phyloP scores from a whole-genome alignment of 345 rosid species.

The Gossypium longicalyx region DNA sequence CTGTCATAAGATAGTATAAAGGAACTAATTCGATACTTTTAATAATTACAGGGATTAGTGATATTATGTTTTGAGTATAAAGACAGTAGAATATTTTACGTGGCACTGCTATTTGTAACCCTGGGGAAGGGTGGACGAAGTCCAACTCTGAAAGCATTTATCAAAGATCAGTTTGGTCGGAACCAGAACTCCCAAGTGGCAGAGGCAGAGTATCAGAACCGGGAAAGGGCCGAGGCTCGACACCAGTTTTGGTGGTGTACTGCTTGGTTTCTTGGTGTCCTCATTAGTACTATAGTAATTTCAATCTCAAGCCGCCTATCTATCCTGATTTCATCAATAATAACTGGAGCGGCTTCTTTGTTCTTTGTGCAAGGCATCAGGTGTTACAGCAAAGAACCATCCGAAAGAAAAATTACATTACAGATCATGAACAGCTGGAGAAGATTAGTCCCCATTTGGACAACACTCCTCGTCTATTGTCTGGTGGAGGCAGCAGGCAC shows the following conservation, averaged over 20 bases:
- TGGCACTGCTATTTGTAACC: neutral
- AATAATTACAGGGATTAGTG: neutral
- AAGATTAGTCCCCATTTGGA: constrained; percentile 1
- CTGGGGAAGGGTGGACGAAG: neutral
- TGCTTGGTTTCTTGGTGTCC: neutral
- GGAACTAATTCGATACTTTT: neutral
- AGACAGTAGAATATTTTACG: neutral
- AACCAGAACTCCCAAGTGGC: neutral
- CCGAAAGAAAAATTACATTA: neutral
- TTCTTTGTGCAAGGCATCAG: neutral
- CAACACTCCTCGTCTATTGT: neutral
- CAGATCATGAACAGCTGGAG: neutral
- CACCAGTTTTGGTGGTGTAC: neutral
- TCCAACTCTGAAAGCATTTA: neutral
- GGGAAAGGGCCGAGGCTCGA: neutral
- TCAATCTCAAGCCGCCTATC: neutral
- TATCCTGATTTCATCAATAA: neutral
- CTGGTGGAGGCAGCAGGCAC: neutral
- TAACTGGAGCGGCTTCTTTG: neutral
- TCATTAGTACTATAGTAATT: too few species aligned
- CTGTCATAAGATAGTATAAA: too few species aligned
- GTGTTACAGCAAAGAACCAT: neutral
- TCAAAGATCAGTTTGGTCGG: neutral
- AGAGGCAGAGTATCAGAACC: too few species aligned
- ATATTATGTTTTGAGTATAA: neutral